Evolutionary conservation across 202 grass and related monocot genomes (phyloP).

Genomic region (Carex sylvatica): DNA sequence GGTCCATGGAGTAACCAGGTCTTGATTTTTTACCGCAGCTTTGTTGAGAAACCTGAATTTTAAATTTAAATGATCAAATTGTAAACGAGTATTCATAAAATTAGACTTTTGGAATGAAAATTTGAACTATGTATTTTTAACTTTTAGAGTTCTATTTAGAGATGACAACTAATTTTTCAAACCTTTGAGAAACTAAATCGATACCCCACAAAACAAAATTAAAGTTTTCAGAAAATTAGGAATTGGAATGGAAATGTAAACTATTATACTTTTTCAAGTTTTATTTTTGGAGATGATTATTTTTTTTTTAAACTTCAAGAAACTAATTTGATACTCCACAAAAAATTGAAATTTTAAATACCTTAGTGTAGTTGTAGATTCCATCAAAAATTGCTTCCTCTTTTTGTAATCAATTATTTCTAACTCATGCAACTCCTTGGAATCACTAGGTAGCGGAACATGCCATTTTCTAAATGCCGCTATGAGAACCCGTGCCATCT

Average conservation of each 20-base stretch:
- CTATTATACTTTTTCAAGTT: too few species aligned
- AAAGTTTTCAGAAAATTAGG: too few species aligned
- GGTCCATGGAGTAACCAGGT: slow-evolving; percentile 39
- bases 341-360: slow-evolving; percentile 9
- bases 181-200: too few species aligned
- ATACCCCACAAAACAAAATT: too few species aligned
- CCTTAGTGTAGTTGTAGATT: slow-evolving; percentile 39
- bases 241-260: too few species aligned
- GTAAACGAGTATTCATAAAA: not conserved
- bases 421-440: slow-evolving; percentile 62
- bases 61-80: not conserved
- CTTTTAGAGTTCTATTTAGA: not conserved
- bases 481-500: slow-evolving; percentile 69
- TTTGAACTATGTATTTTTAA: not conserved
- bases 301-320: too few species aligned
- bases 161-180: too few species aligned
- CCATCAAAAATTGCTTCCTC: slow-evolving; percentile 33
- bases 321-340: not conserved
- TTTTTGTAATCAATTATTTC: slow-evolving; percentile 49
- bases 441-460: slow-evolving; percentile 33
- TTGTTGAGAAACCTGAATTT: slow-evolving; percentile 51
- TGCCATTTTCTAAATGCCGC: slow-evolving; percentile 44
- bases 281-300: not conserved
- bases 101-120: not conserved
- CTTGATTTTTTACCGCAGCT: slow-evolving; percentile 55